Conservation (phyloP, 345 rosid species). For the Eucalyptus polybractea region DNA sequence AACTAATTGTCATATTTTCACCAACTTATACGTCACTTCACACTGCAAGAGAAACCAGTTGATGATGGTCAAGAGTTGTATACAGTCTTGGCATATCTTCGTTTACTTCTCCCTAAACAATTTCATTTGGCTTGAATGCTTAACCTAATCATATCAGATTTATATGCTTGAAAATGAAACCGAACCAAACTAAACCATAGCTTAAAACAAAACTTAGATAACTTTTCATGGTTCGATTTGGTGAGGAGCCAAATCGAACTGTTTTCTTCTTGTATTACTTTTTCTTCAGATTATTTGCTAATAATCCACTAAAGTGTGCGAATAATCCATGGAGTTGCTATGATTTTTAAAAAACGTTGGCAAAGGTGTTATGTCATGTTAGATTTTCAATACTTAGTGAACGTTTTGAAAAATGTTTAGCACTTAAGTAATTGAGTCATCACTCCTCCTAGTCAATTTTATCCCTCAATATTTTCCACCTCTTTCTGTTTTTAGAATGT, state of each 20-base stretch:
- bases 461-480: background rate
- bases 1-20: too few species aligned
- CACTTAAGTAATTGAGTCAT: background rate
- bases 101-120: background rate
- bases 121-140: background rate
- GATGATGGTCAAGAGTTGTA: background rate
- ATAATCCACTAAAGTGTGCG: background rate
- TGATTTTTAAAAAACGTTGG: too few species aligned
- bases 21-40: background rate
- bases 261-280: background rate
- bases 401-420: too few species aligned
- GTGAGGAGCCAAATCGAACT: background rate
- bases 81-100: background rate
- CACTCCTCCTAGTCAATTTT: background rate
- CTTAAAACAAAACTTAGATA: background rate
- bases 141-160: background rate
- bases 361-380: too few species aligned
- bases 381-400: too few species aligned
- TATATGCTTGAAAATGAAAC: background rate
- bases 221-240: background rate
- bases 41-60: background rate
- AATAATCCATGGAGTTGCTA: too few species aligned
- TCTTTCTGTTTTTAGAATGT: background rate
- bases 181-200: background rate
- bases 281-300: background rate